A percentile compares a stretch with the other conserved stretches of the same genome.
These are phyloP conservation scores for Moesziomyces antarcticus DNA, from an alignment of 1,284 basidiomycete species.

Conservation along the genomic window DNA sequence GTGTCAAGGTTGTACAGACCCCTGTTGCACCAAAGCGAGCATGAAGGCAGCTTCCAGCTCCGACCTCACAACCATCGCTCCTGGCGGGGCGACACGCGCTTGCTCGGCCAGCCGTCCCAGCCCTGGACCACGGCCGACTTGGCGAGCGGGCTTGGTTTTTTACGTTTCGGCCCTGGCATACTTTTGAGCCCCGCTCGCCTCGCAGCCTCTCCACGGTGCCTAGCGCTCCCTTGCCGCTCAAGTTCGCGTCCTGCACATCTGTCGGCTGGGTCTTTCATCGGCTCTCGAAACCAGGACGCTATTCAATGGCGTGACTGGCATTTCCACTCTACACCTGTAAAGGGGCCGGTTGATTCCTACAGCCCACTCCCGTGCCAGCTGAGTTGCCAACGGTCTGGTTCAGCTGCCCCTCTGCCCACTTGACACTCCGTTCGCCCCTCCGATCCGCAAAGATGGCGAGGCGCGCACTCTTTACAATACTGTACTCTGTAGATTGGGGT, in stretches of 20 bases:
- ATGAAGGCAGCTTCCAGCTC: not conserved
- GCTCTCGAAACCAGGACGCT: no score
- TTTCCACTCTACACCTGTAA: not conserved
- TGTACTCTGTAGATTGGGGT: no score
- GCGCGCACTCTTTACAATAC: no score
- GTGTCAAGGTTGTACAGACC: not conserved
- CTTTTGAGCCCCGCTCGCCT: not conserved
- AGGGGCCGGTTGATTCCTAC: not conserved
- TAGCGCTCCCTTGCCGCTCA: no score
- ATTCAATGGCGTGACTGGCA: not conserved
- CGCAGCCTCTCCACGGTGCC: not conserved
- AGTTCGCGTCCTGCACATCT: no score
- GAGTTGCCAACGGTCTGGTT: not conserved
- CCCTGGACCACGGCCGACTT: no score
- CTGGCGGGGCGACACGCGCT: no score
- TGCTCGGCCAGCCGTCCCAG: no score
- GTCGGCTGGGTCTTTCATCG: no score
- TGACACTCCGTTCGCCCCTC: not conserved
- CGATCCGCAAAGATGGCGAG: slow-evolving; percentile 2
- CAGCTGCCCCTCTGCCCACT: not conserved
- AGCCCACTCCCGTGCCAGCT: not conserved
- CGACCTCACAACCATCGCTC: not conserved
- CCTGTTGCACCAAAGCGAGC: not conserved
- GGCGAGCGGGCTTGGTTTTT: no score
- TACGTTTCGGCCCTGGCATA: not conserved